Evolutionary conservation across 805 yeast genomes (phyloP).

Genomic region (Saturnispora hagleri): DNA sequence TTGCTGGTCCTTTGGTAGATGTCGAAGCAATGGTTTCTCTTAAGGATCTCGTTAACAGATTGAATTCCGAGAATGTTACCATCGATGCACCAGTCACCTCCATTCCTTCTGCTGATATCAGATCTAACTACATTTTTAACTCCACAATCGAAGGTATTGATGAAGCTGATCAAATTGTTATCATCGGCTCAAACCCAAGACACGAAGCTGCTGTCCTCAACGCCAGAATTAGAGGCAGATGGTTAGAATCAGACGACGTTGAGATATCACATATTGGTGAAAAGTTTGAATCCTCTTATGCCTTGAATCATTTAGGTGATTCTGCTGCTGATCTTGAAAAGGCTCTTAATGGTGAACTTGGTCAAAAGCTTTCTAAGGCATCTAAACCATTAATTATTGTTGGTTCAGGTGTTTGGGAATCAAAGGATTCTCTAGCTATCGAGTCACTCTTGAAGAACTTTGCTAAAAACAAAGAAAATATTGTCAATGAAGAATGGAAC

Average conservation of each 20-base stretch:
- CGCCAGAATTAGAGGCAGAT: slow-evolving; percentile 71
- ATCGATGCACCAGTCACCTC: slow-evolving; percentile 56
- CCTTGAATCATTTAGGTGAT: slow-evolving; percentile 53
- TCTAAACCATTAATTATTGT: slow-evolving; percentile 68
- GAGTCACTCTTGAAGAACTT: slow-evolving; percentile 54
- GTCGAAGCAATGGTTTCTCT: slow-evolving; percentile 76
- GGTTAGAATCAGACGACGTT: slow-evolving; percentile 54
- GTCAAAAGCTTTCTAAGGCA: slow-evolving; percentile 57
- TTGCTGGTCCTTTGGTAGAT: slow-evolving; percentile 75
- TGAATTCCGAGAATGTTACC: slow-evolving; percentile 75
- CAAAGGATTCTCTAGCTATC: slow-evolving; percentile 52
- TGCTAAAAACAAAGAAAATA: slow-evolving; percentile 44
- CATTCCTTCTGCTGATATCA: slow-evolving; percentile 60
- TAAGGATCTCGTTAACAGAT: slow-evolving; percentile 66
- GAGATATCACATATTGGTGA: slow-evolving; percentile 71
- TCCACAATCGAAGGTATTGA: slow-evolving; percentile 72
- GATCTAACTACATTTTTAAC: slow-evolving; percentile 75
- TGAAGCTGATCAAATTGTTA: slow-evolving; percentile 70
- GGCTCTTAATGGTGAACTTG: slow-evolving; percentile 61
- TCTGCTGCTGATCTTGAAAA: slow-evolving; percentile 44
- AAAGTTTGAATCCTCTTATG: slow-evolving; percentile 68
- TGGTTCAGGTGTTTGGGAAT: slow-evolving; percentile 72
- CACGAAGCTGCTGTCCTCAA: slow-evolving; percentile 85
- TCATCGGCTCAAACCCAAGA: slow-evolving; percentile 82
- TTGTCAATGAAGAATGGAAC: slow-evolving; percentile 69